Percentiles rank a stretch among this genome's conserved stretches.
Evolutionary conservation across 2,329 filamentous ascomycete genomes (phyloP).

Genomic region (Paecilomyces formosus): DNA sequence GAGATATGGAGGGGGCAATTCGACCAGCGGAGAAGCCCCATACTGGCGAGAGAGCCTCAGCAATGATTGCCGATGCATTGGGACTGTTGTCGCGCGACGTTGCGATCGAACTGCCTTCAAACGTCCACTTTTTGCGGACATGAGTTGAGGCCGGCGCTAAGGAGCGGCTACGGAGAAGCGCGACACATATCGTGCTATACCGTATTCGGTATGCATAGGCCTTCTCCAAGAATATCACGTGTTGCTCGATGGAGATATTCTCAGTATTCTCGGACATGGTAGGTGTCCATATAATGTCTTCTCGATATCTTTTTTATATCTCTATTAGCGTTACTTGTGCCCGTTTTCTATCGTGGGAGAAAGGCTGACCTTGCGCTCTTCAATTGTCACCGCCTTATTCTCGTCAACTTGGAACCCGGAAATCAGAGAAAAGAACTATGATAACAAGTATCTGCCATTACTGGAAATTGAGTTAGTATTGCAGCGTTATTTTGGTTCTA

Average conservation of each 20-base stretch:
- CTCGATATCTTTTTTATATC: background rate
- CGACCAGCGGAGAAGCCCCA: slow-evolving; percentile 24
- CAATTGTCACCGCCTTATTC: no score
- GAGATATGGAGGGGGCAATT: slow-evolving; percentile 38
- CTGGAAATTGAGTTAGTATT: no score
- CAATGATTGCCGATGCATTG: slow-evolving; percentile 31
- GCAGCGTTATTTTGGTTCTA: no score
- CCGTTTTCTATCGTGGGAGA: no score
- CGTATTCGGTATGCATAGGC: background rate
- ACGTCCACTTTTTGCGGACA: slow-evolving; percentile 10
- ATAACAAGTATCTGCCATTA: no score
- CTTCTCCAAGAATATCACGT: background rate
- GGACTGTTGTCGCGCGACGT: slow-evolving; percentile 4
- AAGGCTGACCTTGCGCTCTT: no score
- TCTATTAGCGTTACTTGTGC: no score
- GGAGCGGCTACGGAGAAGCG: background rate
- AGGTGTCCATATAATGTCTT: background rate
- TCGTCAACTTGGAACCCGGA: no score
- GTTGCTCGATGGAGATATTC: background rate
- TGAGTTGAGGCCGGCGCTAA: background rate
- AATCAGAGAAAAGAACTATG: no score
- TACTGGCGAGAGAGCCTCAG: slow-evolving; percentile 24
- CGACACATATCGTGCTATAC: background rate
- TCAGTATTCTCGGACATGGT: background rate
- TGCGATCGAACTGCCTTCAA: background rate